phyloP scores from a whole-genome alignment of 805 yeast genomes.

The Saccharomycopsis vini region DNA sequence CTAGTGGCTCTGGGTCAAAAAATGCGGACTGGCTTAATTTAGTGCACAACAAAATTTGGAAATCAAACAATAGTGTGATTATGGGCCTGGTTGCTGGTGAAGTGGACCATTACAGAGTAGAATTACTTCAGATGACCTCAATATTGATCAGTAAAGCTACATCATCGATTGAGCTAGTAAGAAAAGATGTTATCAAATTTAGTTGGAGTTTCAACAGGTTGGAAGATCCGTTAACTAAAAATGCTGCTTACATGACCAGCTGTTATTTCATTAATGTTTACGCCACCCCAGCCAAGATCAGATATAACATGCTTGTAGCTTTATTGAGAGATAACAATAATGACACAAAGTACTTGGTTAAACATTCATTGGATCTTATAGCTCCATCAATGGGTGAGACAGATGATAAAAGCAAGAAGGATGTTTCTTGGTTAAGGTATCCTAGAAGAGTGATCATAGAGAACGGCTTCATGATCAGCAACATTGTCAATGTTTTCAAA shows the following conservation, averaged over 20 bases:
- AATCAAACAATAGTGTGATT: slow-evolving; percentile 44
- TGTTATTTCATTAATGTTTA: slow-evolving; percentile 78
- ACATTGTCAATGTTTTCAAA: slow-evolving; percentile 83
- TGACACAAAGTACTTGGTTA: slow-evolving; percentile 75
- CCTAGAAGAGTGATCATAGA: slow-evolving; percentile 88
- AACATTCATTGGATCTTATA: slow-evolving; percentile 76
- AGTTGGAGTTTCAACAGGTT: slow-evolving; percentile 88
- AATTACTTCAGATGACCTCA: slow-evolving; percentile 74
- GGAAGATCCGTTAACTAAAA: slow-evolving; percentile 84
- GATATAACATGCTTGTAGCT: slow-evolving; percentile 88
- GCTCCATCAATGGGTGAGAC: slow-evolving; percentile 81
- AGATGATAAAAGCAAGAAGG: slow-evolving; percentile 35
- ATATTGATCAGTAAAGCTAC: slow-evolving; percentile 65
- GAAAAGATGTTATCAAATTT: slow-evolving; percentile 84
- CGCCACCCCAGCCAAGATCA: slow-evolving; percentile 83
- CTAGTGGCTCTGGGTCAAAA: slow-evolving; percentile 23
- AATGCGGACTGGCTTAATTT: slow-evolving; percentile 53
- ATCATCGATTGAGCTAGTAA: slow-evolving; percentile 43
- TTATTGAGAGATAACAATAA: slow-evolving; percentile 73
- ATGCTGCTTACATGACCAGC: slow-evolving; percentile 85
- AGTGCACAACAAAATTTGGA: slow-evolving; percentile 66
- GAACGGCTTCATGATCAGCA: slow-evolving; percentile 61
- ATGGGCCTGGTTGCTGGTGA: slow-evolving; percentile 53
- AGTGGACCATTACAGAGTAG: slow-evolving; percentile 66
- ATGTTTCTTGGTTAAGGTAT: slow-evolving; percentile 72